Percentiles rank a stretch among this genome's conserved stretches.
These are phyloP conservation scores for Apiotrichum sp. DNA, from an alignment of 1,284 basidiomycete genomes.

Conservation along the genomic window DNA sequence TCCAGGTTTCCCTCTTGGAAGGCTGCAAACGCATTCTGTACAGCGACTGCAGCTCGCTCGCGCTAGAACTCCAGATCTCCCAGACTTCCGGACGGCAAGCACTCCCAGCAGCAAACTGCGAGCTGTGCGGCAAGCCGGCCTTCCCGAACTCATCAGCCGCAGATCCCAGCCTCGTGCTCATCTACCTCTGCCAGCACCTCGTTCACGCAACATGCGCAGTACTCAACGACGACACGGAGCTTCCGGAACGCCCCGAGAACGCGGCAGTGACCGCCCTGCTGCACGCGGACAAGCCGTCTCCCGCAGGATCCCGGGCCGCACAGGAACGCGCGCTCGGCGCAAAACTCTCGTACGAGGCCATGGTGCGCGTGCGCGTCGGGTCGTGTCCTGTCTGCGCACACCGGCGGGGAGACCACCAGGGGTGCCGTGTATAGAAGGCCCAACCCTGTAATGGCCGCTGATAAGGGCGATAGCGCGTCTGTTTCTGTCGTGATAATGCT, in stretches of 20 bases:
- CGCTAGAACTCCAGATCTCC: conserved; percentile 60
- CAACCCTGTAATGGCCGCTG: no score
- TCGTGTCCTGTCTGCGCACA: conserved; percentile 66
- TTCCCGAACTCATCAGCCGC: conserved; percentile 49
- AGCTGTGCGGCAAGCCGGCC: conserved; percentile 58
- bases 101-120: conserved; percentile 59
- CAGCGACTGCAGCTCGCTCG: conserved; percentile 71
- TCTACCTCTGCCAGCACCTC: conserved; percentile 82
- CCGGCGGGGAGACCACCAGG: conserved; percentile 7
- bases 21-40: conserved; percentile 81
- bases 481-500: no score
- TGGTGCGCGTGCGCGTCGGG: conserved; percentile 60
- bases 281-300: conserved; percentile 57
- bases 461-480: no score
- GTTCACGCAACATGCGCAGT: conserved; percentile 65
- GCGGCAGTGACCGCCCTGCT: conserved; percentile 49
- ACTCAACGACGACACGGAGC: conserved; percentile 30
- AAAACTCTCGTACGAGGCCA: conserved; percentile 55
- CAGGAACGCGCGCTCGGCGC: conserved; percentile 31
- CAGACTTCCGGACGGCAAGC: conserved; percentile 73
- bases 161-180: conserved; percentile 38
- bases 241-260: conserved; percentile 39
- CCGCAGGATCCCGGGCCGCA: conserved; percentile 51
- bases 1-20: conserved; percentile 77
- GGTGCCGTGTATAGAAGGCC: background rate